Conservation (phyloP, 2,329 filamentous ascomycete species). For the Chaetothyriales sp. region DNA sequence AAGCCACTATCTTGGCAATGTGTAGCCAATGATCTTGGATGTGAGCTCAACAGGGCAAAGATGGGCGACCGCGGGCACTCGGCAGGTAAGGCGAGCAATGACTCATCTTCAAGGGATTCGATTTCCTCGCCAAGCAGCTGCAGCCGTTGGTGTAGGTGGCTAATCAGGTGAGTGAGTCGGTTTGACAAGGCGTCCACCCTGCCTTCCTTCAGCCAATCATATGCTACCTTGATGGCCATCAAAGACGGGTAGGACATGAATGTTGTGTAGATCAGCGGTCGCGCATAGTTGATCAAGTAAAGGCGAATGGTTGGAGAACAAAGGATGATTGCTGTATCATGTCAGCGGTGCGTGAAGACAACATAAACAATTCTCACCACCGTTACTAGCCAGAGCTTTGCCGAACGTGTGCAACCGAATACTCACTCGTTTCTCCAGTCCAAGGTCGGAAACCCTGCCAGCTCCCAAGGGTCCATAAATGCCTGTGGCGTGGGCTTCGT, state of each 20-base stretch:
- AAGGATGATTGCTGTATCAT: constrained; percentile 43
- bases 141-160: constrained; percentile 34
- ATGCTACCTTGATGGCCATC: constrained; percentile 44
- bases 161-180: constrained; percentile 37
- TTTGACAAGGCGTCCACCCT: constrained; percentile 33
- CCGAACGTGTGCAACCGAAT: constrained; percentile 40
- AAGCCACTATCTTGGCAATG: constrained; percentile 47
- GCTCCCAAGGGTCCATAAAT: constrained; percentile 36
- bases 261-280: constrained; percentile 63
- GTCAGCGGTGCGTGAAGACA: constrained; percentile 8
- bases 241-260: constrained; percentile 51
- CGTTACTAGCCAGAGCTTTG: constrained; percentile 47
- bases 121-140: constrained; percentile 23
- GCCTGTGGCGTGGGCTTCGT: constrained; percentile 44
- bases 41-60: constrained; percentile 46
- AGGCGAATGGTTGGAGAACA: constrained; percentile 45
- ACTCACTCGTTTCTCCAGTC: constrained; percentile 38
- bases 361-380: constrained; percentile 37
- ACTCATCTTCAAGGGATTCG: constrained; percentile 13
- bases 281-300: constrained; percentile 63
- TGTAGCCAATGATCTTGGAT: constrained; percentile 45
- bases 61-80: constrained; percentile 46
- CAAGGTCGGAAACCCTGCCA: constrained; percentile 38
- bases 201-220: constrained; percentile 42
- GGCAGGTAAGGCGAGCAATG: constrained; percentile 11